These are phyloP conservation scores for Meyerozyma sp. DNA, from an alignment of 1,139 yeast genomes.

Conservation along the genomic window DNA sequence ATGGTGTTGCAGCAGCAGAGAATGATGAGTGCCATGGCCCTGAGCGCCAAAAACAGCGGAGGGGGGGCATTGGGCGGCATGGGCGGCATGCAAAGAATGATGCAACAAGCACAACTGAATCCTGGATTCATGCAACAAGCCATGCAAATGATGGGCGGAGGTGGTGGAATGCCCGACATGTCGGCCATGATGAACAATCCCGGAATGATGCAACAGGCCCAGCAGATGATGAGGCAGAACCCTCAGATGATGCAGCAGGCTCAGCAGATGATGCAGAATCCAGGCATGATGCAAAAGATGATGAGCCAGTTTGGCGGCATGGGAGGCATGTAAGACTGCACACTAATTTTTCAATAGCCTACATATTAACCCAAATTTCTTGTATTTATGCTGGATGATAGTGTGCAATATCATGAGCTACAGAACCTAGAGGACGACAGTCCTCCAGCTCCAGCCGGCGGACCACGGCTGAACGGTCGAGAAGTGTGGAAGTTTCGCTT, in stretches of 20 bases:
- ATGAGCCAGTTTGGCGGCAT: conserved; percentile 62
- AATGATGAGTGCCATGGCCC: conserved; percentile 94
- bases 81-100: conserved; percentile 17
- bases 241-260: conserved; percentile 68
- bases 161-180: conserved; percentile 26
- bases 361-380: no score
- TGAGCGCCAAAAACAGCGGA: conserved; percentile 52
- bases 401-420: no score
- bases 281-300: conserved; percentile 69
- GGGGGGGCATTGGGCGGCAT: conserved; percentile 27
- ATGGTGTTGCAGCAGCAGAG: conserved; percentile 88
- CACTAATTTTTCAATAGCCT: not conserved
- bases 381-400: no score
- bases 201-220: conserved; percentile 59
- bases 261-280: conserved; percentile 49
- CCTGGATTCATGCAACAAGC: conserved; percentile 55
- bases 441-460: no score
- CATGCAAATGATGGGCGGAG: conserved; percentile 27
- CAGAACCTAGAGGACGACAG: no score
- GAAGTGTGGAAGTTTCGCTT: not conserved
- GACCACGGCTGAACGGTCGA: no score
- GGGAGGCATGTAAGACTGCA: conserved; percentile 13
- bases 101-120: conserved; percentile 43
- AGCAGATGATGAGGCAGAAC: conserved; percentile 61
- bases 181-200: conserved; percentile 59